A percentile compares a stretch with the other conserved stretches of the same genome.
These are phyloP conservation scores for Podospora conica DNA, from an alignment of 495 filamentous ascomycete genomes.

Conservation along the genomic window DNA sequence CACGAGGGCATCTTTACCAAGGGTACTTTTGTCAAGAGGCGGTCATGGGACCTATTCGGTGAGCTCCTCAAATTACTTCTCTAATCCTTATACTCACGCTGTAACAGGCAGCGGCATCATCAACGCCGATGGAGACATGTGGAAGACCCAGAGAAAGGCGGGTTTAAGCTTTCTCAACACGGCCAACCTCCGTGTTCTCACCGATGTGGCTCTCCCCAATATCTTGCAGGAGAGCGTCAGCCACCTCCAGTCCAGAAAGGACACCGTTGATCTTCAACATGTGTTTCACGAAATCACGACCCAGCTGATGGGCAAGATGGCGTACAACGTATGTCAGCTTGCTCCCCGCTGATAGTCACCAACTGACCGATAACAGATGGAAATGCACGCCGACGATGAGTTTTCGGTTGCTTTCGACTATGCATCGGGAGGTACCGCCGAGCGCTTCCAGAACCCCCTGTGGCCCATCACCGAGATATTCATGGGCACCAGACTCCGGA, in stretches of 20 bases:
- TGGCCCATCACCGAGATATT: conserved; percentile 51
- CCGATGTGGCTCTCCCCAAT: conserved; percentile 48
- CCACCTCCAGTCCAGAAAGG: conserved; percentile 22
- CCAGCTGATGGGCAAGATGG: conserved; percentile 54
- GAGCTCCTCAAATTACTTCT: neutral
- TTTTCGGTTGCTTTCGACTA: conserved; percentile 53
- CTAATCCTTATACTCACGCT: neutral
- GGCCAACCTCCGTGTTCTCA: conserved; percentile 50
- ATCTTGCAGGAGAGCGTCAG: conserved; percentile 38
- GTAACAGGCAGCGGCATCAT: conserved; percentile 52
- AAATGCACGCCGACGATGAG: conserved; percentile 52
- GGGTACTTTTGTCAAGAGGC: conserved; percentile 50
- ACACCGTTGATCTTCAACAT: conserved; percentile 45
- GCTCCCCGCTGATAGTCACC: neutral
- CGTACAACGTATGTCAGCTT: conserved; percentile 44
- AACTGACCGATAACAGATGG: conserved; percentile 37
- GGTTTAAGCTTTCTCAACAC: conserved; percentile 52
- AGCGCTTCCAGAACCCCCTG: conserved; percentile 56
- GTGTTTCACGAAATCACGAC: conserved; percentile 56
- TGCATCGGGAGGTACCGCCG: conserved; percentile 51
- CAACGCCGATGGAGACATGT: conserved; percentile 55
- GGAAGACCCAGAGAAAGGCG: conserved; percentile 55
- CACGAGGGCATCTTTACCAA: conserved; percentile 53
- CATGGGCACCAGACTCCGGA: conserved; percentile 40
- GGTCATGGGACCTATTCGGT: conserved; percentile 57